phyloP scores from a whole-genome alignment of 2,329 filamentous ascomycete species.

The Fusarium sp. region DNA sequence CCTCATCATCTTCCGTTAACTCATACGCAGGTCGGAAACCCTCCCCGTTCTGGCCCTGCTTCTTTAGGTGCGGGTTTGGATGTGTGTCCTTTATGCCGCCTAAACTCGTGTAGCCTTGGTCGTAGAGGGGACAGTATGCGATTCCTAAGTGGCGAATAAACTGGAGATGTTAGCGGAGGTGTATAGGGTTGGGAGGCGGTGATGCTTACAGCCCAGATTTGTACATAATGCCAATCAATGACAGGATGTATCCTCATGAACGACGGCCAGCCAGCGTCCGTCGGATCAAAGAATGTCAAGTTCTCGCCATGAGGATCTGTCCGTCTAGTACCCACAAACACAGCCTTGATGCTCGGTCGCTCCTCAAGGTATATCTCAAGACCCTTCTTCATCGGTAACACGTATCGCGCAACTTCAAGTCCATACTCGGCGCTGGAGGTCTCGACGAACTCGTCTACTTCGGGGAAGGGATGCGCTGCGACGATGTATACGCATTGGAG shows the following conservation, averaged over 20 bases:
- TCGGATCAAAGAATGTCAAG: constrained; percentile 85
- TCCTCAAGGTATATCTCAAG: constrained; percentile 81
- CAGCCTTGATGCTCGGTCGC: constrained; percentile 71
- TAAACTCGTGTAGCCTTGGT: constrained; percentile 89
- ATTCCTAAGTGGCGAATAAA: constrained; percentile 84
- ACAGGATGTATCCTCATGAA: constrained; percentile 96
- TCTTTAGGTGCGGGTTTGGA: constrained; percentile 75
- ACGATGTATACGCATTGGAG: constrained; percentile 92
- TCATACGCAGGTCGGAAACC: constrained; percentile 80
- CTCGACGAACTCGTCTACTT: constrained; percentile 87
- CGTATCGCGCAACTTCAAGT: constrained; percentile 79
- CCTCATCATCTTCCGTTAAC: constrained; percentile 78
- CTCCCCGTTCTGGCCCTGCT: constrained; percentile 31
- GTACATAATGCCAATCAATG: constrained; percentile 91
- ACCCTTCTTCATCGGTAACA: constrained; percentile 82
- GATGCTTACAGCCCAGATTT: constrained; percentile 89
- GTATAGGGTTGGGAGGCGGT: not conserved
- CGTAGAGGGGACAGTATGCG: constrained; percentile 88
- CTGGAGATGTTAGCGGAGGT: constrained; percentile 55
- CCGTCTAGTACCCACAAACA: constrained; percentile 74
- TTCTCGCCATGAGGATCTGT: constrained; percentile 90
- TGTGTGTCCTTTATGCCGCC: constrained; percentile 90
- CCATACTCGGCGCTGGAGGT: constrained; percentile 75
- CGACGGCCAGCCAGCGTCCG: constrained; percentile 88
- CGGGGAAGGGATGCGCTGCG: constrained; percentile 82